phyloP scores from a whole-genome alignment of 2,329 filamentous ascomycete species.

The Pseudogymnoascus sp. region DNA sequence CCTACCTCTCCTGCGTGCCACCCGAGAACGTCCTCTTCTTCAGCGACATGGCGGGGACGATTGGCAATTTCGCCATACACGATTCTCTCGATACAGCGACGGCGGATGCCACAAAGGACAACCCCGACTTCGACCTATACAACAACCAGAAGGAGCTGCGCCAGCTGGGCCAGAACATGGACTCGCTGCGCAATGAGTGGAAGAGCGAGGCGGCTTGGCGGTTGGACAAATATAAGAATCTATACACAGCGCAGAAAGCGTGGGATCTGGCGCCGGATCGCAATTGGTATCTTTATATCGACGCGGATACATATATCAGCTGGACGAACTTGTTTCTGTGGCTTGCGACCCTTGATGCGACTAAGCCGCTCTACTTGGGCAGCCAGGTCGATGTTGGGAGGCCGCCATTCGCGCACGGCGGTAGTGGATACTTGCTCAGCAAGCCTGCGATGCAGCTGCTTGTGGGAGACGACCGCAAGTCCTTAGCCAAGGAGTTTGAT shows the following conservation, averaged over 20 bases:
- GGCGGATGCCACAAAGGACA: conserved; percentile 38
- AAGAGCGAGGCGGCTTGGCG: conserved; percentile 41
- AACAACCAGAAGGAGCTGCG: conserved; percentile 39
- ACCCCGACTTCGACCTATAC: conserved; percentile 45
- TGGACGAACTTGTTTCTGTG: conserved; percentile 48
- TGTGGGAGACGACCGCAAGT: conserved; percentile 33
- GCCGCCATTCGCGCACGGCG: conserved; percentile 49
- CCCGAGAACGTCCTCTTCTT: conserved; percentile 49
- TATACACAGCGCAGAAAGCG: conserved; percentile 52
- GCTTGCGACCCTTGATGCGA: conserved; percentile 40
- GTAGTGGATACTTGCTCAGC: conserved; percentile 50
- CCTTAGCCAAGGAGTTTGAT: conserved; percentile 36
- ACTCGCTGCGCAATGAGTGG: background rate
- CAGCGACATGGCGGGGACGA: conserved; percentile 47
- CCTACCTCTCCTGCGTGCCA: conserved; percentile 43
- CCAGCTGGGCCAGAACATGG: conserved; percentile 39
- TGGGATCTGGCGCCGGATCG: conserved; percentile 44
- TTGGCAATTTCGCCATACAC: conserved; percentile 40
- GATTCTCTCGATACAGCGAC: conserved; percentile 44
- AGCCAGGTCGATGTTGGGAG: conserved; percentile 40
- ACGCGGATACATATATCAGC: conserved; percentile 53
- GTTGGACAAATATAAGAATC: conserved; percentile 57
- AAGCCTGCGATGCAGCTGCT: conserved; percentile 46
- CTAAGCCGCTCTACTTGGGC: conserved; percentile 44
- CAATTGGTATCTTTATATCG: conserved; percentile 56